Evolutionary conservation across 352 stramenopile species (phyloP), one percentile per base, ranked within the genome.

Genomic region (Blastocystis sp.): DNA sequence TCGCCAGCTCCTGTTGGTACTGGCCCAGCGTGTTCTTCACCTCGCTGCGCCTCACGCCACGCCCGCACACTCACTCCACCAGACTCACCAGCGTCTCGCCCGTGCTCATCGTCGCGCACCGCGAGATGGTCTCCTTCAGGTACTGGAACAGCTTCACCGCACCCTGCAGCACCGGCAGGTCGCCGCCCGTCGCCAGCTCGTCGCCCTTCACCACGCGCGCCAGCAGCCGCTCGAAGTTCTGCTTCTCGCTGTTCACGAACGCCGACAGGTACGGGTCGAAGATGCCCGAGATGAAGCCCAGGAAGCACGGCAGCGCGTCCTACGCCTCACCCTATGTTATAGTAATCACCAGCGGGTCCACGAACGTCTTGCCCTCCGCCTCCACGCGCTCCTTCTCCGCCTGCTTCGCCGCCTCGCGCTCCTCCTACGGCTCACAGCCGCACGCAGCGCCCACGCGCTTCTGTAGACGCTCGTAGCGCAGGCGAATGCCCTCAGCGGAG

Each of bases 101-200:
- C 68, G 95, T 98, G 0, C 95, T 98, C 45, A 99, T 91, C 34
- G 95, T 95, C 28, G 95, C 98, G 87, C 96, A 99, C 21, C 96
- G 93, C 87, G 97, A 97, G 54, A 98, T 95, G 7, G 95, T 98
- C 81, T 98, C 98, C 70, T 98, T 97, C 87, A 99, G 98, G 91
- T 98, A 98, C 61, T 97, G 94, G 89, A 99, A 98, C 89, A 98
- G 95, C 89, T 97, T 97, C 21, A 98, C 96, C 1, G 95, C 98
- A 57, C 94, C 98, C 1, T 94, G 97, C 89, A 98, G 98, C 7
- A 98, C 95, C 0, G 95, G 95, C 21, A 98, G 91, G 68, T 96
- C 95, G 11, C 95, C 95, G 48, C 98, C 95, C 60, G 92, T 94
- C 90, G 98, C 95, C 38, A 98, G 28, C 28, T 34, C 28, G 28